These are phyloP conservation scores for Podospora fimiseda DNA, from an alignment of 495 filamentous ascomycete genomes.

Conservation along the genomic window DNA sequence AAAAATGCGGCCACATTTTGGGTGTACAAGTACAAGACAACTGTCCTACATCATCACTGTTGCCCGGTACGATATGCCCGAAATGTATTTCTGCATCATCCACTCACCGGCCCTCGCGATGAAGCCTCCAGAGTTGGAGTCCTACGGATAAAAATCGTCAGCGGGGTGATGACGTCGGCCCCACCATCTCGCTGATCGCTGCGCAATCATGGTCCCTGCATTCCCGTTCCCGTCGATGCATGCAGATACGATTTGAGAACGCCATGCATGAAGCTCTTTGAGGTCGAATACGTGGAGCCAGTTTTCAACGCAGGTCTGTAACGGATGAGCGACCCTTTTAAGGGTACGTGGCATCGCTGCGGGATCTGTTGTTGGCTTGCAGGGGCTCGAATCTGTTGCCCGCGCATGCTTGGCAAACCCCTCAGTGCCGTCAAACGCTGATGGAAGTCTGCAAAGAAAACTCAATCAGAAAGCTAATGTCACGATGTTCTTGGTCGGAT, in stretches of 20 bases:
- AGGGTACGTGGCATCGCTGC: neutral
- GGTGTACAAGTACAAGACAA: no score
- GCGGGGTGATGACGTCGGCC: neutral
- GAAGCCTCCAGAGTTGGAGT: no score
- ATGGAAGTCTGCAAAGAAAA: no score
- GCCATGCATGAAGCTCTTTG: neutral
- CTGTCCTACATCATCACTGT: neutral
- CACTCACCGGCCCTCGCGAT: no score
- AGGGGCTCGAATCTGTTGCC: neutral
- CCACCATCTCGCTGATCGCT: neutral
- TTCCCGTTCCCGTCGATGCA: neutral
- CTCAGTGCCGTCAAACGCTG: no score
- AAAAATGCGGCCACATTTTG: neutral
- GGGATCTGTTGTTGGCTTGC: neutral
- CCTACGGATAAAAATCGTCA: no score
- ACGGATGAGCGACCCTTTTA: neutral
- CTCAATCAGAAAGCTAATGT: no score
- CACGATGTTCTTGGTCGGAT: no score
- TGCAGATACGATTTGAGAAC: neutral
- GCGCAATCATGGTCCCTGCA: neutral
- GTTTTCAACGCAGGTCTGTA: conserved; percentile 2
- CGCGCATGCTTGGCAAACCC: neutral
- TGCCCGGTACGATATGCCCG: neutral
- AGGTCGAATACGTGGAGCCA: neutral
- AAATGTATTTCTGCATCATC: no score